phyloP scores from a whole-genome alignment of 768 basidiomycete species.

The Suillus tomentosus region DNA sequence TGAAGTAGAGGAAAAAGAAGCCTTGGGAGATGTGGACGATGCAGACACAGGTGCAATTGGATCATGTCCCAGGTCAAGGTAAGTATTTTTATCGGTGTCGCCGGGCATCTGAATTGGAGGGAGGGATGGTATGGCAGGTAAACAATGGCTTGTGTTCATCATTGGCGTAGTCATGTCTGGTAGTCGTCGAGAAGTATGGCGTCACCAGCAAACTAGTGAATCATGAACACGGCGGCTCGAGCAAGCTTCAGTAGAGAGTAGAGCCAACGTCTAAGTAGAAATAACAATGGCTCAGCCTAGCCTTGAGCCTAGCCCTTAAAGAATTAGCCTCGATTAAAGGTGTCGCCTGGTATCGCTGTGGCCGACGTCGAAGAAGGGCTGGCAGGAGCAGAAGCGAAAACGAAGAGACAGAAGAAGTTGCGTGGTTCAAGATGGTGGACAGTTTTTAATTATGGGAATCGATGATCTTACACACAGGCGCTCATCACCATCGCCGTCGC shows the following conservation, averaged over 20 bases:
- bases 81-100: constrained; percentile 23
- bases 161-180: constrained; percentile 24
- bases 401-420: constrained; percentile 5
- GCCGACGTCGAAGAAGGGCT: constrained; percentile 1
- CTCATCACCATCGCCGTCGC: constrained; percentile 7
- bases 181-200: constrained; percentile 4
- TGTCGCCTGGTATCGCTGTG: constrained; percentile 7
- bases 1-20: constrained; percentile 46
- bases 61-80: constrained; percentile 13
- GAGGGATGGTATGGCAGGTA: constrained; percentile 42
- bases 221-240: constrained; percentile 5
- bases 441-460: constrained; percentile 26
- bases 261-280: neutral
- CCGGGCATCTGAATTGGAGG: constrained; percentile 47
- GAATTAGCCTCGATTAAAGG: neutral
- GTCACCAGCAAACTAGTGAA: neutral
- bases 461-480: constrained; percentile 13
- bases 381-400: constrained; percentile 12
- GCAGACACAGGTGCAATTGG: constrained; percentile 23
- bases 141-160: constrained; percentile 25
- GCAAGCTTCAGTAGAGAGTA: neutral
- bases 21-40: constrained; percentile 39
- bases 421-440: constrained; percentile 14
- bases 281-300: constrained; percentile 12
- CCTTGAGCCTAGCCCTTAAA: constrained; percentile 8